A percentile compares a stretch with the other conserved stretches of the same genome.
Evolutionary conservation across 2,329 filamentous ascomycete species (phyloP).

Genomic region (Fusarium penzigii): DNA sequence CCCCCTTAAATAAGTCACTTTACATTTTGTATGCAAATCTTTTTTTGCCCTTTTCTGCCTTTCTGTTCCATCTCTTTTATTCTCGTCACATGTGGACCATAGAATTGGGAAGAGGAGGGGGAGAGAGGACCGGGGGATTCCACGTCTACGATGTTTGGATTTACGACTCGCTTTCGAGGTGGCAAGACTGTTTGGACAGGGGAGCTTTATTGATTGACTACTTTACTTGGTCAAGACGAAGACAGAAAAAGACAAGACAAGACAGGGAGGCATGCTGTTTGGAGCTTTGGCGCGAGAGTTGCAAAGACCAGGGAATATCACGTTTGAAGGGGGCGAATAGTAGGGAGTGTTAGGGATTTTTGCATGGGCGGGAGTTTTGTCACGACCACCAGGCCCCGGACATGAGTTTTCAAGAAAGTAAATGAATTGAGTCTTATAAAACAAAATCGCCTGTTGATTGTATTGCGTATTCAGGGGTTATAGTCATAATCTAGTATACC

Average conservation of each 20-base stretch:
- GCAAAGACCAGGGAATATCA: constrained; percentile 6
- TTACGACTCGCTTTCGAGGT: constrained; percentile 25
- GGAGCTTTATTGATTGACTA: too few relatives aligned
- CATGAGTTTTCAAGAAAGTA: constrained; percentile 27
- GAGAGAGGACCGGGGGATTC: constrained; percentile 1
- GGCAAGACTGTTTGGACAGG: too few relatives aligned
- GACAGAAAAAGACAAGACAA: too few relatives aligned
- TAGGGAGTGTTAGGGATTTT: not conserved
- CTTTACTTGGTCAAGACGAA: too few relatives aligned
- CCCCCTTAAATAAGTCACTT: constrained; percentile 13
- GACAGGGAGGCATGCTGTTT: constrained; percentile 10
- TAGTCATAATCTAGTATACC: too few relatives aligned
- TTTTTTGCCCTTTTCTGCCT: constrained; percentile 18
- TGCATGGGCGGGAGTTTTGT: constrained; percentile 29
- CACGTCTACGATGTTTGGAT: constrained; percentile 33
- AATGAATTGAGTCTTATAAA: constrained; percentile 15
- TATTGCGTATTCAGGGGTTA: too few relatives aligned
- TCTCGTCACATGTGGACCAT: constrained; percentile 24
- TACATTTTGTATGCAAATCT: constrained; percentile 20
- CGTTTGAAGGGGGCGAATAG: constrained; percentile 11
- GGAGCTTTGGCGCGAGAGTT: constrained; percentile 17
- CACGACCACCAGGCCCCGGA: constrained; percentile 31
- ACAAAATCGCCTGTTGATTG: too few relatives aligned
- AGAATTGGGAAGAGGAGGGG: constrained; percentile 5
- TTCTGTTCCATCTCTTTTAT: constrained; percentile 11